A percentile compares a stretch with the other conserved stretches of the same genome.
Conservation (phyloP, 345 rosid genomes). For the Nephelium lappaceum region DNA sequence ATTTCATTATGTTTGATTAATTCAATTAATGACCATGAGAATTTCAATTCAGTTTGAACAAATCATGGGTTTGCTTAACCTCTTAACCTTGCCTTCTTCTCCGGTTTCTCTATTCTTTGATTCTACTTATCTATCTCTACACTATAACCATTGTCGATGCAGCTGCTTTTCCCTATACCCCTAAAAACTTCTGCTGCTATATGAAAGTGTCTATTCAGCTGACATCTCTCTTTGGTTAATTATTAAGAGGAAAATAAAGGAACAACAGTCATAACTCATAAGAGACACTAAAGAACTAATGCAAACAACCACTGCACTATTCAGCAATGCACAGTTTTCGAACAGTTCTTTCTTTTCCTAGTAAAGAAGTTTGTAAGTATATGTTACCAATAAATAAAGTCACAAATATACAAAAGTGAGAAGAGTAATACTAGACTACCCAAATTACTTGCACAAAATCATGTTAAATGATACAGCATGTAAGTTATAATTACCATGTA, state of each 20-base stretch:
- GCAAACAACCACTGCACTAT: neutral
- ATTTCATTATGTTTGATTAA: constrained; percentile 5
- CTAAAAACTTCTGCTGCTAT: neutral
- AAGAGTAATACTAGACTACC: no score
- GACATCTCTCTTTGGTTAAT: neutral
- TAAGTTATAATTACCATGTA: no score
- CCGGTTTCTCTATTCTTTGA: neutral
- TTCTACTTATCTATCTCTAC: constrained; percentile 1
- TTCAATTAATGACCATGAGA: neutral
- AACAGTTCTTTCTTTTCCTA: neutral
- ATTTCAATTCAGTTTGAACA: neutral
- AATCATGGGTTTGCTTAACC: neutral
- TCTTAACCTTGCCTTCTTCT: neutral
- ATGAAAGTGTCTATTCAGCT: neutral
- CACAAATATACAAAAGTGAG: neutral
- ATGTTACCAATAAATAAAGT: constrained; percentile 10
- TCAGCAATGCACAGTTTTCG: neutral
- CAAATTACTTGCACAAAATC: no score
- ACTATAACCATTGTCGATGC: neutral
- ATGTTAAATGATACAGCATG: no score
- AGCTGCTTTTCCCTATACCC: neutral
- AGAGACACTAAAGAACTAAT: neutral
- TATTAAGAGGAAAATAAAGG: neutral
- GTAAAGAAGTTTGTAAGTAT: neutral
- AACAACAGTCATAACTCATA: neutral